Base-by-base conservation (phyloP, 305 asterid species). In the Fraxinus sp. region DNA sequence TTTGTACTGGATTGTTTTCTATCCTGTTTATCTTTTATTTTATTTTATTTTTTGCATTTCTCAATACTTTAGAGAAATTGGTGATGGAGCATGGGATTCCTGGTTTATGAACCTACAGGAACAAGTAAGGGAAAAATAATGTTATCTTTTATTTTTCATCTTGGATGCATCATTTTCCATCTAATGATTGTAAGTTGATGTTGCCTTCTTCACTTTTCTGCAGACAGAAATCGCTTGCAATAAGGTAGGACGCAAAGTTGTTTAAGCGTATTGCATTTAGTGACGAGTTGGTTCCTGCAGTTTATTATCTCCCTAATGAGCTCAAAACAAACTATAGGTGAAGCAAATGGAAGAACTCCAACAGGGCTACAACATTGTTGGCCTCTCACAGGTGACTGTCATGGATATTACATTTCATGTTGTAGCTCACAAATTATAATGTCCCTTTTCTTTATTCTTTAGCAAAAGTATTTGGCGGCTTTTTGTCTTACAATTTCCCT, bases 21-120 rank as follows among this genome's bases (percentile, higher is more conserved):
- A 64, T 5, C n/a, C 73, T 24, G 73, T 64, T 24, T 24, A 64
- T 49, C 57, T 14, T 46, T 49, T 49, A 14, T 46, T 46, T 46
- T 46, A 46, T 9, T 41, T 41, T 41, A 1, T 46, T 3, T 78
- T 74, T 80, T 14, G 2, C 24, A 70, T 73, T 64, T 85, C 71
- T 78, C 22, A 75, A 79, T 68, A 77, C 70, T 81, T 2, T 79
- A 93, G 98, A 87, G 98, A 95, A 90, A 90, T 95, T 82, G 98
- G 98, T 84, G 86, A 87, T 90, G 98, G 98, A 79, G 49, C 95
- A 22, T 92, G 97, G 98, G 98, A 94, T 86, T 95, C 99, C 82
- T 95, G 98, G 99, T 95, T 95, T 87, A 94, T 85, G 92, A 91
- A 95, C 75, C 88, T 94, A 37, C 88, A 87, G 62, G 91, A 92